Evolutionary conservation across 345 rosid species (phyloP), one percentile per base, ranked within the genome.

Genomic region (Alliaria petiolata): DNA sequence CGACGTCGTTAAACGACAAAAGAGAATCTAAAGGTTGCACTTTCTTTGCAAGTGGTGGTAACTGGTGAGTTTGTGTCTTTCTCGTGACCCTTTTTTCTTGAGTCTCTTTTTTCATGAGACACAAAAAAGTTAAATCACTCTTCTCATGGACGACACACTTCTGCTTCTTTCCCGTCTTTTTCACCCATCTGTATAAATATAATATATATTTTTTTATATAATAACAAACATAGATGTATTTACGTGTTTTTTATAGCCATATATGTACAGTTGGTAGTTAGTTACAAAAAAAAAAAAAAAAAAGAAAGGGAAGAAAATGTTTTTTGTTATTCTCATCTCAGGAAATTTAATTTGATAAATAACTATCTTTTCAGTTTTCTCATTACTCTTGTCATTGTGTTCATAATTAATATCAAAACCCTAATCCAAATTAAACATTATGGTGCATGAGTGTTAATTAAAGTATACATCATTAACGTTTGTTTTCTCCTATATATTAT

Each of bases 41-140:
- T 56, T 65, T 36, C 26, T 65, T 39, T 49, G 61, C 60, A 49
- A 74, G 67, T 65, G 70, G 59, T n/a, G 55, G 63, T 43, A 56
- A 46, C 49, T 19, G 66, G 67, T 74, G 72, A 58, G 78, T 65
- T 65, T 74, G 72, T 42, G 31, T 8, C 73, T 67, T 59, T 75
- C 78, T 75, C 78, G 78, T 75, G 63, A 67, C 17, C 14, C 38
- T 40, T 67, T 40, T 20, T 59, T 34, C n/a, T n/a, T n/a, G n/a
- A n/a, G n/a, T n/a, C n/a, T n/a, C n/a, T n/a, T n/a, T n/a, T n/a
- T n/a, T n/a, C n/a, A 16, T 20, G 36, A 49, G 38, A 46, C 35
- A 6, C 17, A 17, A 17, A 15, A 25, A 46, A 17, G 57, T 22
- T n/a, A 45, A 55, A 15, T 15, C 15, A 47, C 51, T 39, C 52